Evolutionary conservation across 768 basidiomycete genomes (phyloP), one percentile per base, ranked within the genome.

Genomic region (Sarcodon sp.): DNA sequence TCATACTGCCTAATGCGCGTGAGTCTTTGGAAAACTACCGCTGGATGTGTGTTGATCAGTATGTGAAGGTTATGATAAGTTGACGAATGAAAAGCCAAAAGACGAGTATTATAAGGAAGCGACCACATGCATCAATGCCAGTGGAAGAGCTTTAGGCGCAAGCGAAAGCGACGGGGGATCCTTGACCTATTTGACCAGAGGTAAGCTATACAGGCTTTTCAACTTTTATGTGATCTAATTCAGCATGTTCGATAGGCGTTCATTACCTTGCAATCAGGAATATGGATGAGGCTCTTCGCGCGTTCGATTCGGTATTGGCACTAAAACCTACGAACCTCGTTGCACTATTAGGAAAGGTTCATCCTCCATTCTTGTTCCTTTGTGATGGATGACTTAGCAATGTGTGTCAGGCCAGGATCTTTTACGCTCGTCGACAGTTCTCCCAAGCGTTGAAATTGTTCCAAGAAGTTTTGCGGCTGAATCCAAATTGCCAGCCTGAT

Each of bases 291-390:
- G 92, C 93, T 0, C 65, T 83, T 54, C 75, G 80, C 15, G 77
- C 83, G 1, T 93, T 96, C 55, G 87, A 94, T 11, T 75, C 74
- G 21, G 81, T 94, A 8, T 70, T 97, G 7, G 68, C 69, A 2
- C 71, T 78, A 52, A 85, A 85, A 57, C 87, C 92, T 0, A 87
- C 82, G 13, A 94, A 98, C 59, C 59, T 96, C 5, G 77, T 93
- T 34, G 92, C 93, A 0, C 68, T 94, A 4, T 70, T 91, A 7
- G 92, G 91, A 47, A 90, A 93, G 69, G 90, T 85, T 44, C 31
- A 64, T 57, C 34, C 9, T 31, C 12, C 9, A n/a, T 13, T n/a
- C 1, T 36, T 27, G 11, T 6, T 5, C 35, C 1, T 32, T 5
- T 15, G n/a, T 21, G 10, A 15, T 43, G 43, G 21, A 45, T 56